Conservation (phyloP, 2,329 filamentous ascomycete genomes). For the Keithomyces neogunnii region DNA sequence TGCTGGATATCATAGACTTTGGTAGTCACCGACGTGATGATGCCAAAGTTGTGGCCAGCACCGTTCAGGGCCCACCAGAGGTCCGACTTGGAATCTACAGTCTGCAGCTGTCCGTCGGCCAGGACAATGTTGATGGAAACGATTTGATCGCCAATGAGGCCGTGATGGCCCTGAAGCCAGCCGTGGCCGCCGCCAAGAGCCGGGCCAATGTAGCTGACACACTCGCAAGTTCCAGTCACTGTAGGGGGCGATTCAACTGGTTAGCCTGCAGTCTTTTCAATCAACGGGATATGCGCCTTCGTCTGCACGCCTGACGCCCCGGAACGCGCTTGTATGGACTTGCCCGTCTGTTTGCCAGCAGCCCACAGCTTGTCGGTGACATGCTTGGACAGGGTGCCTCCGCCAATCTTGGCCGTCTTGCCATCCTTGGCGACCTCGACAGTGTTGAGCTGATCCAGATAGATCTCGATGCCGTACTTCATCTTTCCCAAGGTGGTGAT, state of each 20-base stretch:
- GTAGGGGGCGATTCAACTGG: constrained; percentile 1
- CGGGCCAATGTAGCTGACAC: constrained; percentile 38
- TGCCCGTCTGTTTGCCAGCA: constrained; percentile 37
- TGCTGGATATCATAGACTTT: constrained; percentile 39
- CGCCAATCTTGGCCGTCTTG: constrained; percentile 37
- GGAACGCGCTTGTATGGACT: constrained; percentile 8
- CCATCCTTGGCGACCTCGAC: constrained; percentile 33
- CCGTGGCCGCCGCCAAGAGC: constrained; percentile 51
- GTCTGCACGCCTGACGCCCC: constrained; percentile 13
- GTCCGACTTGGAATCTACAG: constrained; percentile 33
- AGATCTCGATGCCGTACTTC: constrained; percentile 41
- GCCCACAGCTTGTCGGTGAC: constrained; percentile 41
- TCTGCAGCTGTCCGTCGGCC: constrained; percentile 34
- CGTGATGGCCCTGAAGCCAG: constrained; percentile 42
- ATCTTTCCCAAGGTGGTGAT: constrained; percentile 40
- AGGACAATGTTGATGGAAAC: constrained; percentile 42
- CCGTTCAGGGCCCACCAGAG: constrained; percentile 51
- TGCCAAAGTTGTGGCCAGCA: constrained; percentile 52
- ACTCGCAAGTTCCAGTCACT: constrained; percentile 44
- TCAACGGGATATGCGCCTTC: not conserved
- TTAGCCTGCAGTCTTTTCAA: not conserved
- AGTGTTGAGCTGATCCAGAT: constrained; percentile 32
- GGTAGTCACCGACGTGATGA: constrained; percentile 40
- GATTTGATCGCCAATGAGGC: constrained; percentile 45
- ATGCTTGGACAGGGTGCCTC: constrained; percentile 36